Percentiles rank a stretch among this genome's conserved stretches.
phyloP scores from a whole-genome alignment of 2,329 filamentous ascomycete species.

The Ampelomyces quisqualis region DNA sequence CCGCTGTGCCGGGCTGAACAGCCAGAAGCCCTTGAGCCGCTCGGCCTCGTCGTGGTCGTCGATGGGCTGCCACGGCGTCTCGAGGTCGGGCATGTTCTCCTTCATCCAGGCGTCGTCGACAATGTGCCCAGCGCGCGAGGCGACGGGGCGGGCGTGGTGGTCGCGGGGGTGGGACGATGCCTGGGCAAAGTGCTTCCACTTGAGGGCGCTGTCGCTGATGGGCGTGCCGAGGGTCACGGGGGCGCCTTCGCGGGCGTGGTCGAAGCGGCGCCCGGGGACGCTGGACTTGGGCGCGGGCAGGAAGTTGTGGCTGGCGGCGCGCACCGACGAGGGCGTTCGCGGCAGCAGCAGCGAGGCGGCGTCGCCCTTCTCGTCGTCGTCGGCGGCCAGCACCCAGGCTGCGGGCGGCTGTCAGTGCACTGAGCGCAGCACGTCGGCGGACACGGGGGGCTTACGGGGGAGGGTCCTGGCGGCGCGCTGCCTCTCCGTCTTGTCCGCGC shows the following conservation, averaged over 20 bases:
- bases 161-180: constrained; percentile 30
- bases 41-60: constrained; percentile 55
- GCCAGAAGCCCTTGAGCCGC: constrained; percentile 52
- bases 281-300: constrained; percentile 43
- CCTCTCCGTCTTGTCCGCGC: constrained; percentile 34
- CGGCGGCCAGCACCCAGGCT: constrained; percentile 44
- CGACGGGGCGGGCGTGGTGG: constrained; percentile 25
- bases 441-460: constrained; percentile 28
- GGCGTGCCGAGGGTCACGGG: constrained; percentile 41
- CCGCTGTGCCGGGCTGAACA: constrained; percentile 51
- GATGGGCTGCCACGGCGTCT: constrained; percentile 55
- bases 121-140: constrained; percentile 35
- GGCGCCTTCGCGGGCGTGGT: constrained; percentile 42
- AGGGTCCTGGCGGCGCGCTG: constrained; percentile 41
- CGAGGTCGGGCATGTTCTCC: constrained; percentile 51
- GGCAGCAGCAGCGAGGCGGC: constrained; percentile 37
- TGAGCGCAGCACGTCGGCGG: neutral
- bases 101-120: constrained; percentile 51
- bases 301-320: constrained; percentile 42
- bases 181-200: constrained; percentile 43
- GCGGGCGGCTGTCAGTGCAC: too few relatives aligned
- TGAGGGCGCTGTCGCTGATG: constrained; percentile 39
- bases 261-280: constrained; percentile 43
- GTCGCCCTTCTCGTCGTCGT: constrained; percentile 40
- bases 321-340: constrained; percentile 36